Evolutionary conservation across 2,329 filamentous ascomycete species (phyloP).

Genomic region (Alternaria viburni): DNA sequence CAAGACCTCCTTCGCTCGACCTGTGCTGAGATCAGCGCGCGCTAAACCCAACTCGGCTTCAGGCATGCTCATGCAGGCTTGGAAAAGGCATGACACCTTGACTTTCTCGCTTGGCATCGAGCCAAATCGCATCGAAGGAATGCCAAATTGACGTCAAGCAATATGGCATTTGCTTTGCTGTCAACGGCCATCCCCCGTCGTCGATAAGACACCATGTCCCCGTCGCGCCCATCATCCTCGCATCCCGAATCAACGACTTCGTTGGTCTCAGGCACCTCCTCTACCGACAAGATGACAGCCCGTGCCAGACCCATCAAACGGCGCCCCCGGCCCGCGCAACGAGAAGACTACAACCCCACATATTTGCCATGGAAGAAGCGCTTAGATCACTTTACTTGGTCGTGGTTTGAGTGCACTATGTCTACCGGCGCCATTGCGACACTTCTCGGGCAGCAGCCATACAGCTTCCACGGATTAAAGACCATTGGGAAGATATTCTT

Average conservation of each 20-base stretch:
- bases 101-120: constrained; percentile 5
- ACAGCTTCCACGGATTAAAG: constrained; percentile 67
- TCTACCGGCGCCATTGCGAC: constrained; percentile 72
- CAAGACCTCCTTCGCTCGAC: not conserved
- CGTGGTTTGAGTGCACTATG: constrained; percentile 77
- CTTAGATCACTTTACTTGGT: constrained; percentile 52
- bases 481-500: constrained; percentile 71
- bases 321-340: constrained; percentile 3
- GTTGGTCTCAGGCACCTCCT: not conserved
- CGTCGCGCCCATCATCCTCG: not conserved
- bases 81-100: constrained; percentile 6
- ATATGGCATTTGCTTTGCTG: constrained; percentile 1
- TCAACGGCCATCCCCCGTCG: not conserved
- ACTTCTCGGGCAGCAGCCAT: constrained; percentile 62
- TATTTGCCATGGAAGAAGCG: constrained; percentile 25
- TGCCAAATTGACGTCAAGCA: constrained; percentile 16
- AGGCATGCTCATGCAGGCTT: not conserved
- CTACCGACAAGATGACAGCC: constrained; percentile 10
- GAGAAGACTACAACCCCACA: constrained; percentile 14
- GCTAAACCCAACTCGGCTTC: not conserved
- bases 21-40: not conserved
- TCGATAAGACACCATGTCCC: not conserved
- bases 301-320: constrained; percentile 8
- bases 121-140: not conserved
- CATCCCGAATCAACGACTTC: not conserved